Conservation (phyloP, 257 asterid species). For the Salvia miltiorrhiza region DNA sequence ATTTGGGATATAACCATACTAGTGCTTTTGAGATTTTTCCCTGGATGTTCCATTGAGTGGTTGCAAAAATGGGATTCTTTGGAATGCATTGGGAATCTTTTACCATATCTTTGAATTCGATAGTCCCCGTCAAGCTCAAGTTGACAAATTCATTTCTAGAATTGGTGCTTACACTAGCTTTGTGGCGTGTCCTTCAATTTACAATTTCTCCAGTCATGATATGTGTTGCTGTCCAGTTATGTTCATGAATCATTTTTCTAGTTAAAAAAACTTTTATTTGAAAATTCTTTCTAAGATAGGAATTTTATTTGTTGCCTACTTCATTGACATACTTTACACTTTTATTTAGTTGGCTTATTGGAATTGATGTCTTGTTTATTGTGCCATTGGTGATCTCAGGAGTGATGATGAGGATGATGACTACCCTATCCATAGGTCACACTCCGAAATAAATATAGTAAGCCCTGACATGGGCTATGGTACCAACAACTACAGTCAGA, state of each 20-base stretch:
- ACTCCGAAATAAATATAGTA: conserved; percentile 34
- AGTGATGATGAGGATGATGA: conserved; percentile 71
- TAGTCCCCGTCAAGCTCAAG: not conserved
- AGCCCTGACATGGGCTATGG: conserved; percentile 33
- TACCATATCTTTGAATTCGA: not conserved
- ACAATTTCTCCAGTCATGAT: conserved; percentile 3
- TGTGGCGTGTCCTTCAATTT: not conserved
- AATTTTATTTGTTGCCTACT: not conserved
- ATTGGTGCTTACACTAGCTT: not conserved
- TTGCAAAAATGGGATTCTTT: not conserved
- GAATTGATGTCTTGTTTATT: conserved; percentile 16
- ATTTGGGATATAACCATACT: conserved; percentile 9
- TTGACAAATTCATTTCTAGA: not conserved
- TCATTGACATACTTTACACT: not conserved
- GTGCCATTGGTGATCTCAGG: conserved; percentile 39
- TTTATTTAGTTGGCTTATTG: conserved; percentile 9
- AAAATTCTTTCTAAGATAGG: conserved; percentile 1
- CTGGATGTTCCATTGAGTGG: not conserved
- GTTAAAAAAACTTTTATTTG: not conserved
- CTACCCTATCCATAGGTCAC: conserved; percentile 42
- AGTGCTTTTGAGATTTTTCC: not conserved
- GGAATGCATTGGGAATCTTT: not conserved
- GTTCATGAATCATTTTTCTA: not conserved
- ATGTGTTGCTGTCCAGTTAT: not conserved
- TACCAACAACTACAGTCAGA: conserved; percentile 32